Base-by-base conservation (phyloP, 331 rosid genomes). In the Telfairia occidentalis region DNA sequence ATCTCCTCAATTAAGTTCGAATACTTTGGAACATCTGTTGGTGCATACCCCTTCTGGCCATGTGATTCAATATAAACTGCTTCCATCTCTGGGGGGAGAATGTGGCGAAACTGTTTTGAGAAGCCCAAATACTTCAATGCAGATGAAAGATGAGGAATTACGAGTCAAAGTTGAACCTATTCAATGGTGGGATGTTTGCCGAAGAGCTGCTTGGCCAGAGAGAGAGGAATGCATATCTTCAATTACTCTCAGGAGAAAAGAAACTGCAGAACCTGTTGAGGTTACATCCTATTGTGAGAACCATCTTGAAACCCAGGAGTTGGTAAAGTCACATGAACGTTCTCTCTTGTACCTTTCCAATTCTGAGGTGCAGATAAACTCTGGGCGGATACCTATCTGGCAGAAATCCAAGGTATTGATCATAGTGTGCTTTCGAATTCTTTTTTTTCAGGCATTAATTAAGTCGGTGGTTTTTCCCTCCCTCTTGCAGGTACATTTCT, bases 131-230 rank as follows among this genome's bases (percentile, higher is more conserved):
- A 80, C 89, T 79, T 83, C 86, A 45, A 77, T 86, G 42, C 96
- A 87, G 74, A 67, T 79, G 63, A 90, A 85, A 77, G 97, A 92
- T 71, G 97, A 92, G 38, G 96, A 92, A 70, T 71, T 90, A 78
- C 85, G 92, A 54, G 92, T 92, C 79, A 89, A 83, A 80, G 98
- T 89, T 80, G 97, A 92, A 77, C 91, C 93, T 63, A 80, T 90
- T 82, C 96, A 86, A 77, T 90, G 93, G 90, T 92, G 97, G 98
- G 96, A 90, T 85, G 90, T 86, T 80, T 90, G 97, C 81, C 84
- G 96, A 82, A 81, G 93, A 83, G 82, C 73, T 79, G 85, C 86
- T 81, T 90, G 97, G 97, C 89, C 92, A 63, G 98, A 92, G 78
- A 84, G 82, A 64, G 98, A 92, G 86, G 90, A 85, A 76, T 11